Evolutionary conservation across 1,139 yeast species (phyloP).

Genomic region (Kluyveromyces sp.): DNA sequence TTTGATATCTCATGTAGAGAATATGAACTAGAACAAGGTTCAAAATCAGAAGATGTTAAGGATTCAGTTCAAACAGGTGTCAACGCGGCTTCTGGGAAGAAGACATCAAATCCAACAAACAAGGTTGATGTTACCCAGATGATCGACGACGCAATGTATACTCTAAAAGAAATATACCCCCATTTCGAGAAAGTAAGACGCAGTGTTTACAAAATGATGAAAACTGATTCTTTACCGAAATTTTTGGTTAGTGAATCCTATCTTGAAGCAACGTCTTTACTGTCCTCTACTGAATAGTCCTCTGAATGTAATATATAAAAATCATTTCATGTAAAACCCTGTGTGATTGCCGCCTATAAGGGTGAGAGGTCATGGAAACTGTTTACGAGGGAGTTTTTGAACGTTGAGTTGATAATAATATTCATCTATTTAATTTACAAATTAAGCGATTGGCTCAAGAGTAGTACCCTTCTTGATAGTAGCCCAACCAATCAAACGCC

Average conservation of each 20-base stretch:
- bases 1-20: background rate
- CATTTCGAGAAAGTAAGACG: slow-evolving; percentile 38
- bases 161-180: slow-evolving; percentile 33
- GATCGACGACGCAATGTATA: slow-evolving; percentile 23
- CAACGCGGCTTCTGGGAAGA: background rate
- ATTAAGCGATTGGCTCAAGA: slow-evolving; percentile 54
- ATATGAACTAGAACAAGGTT: no score
- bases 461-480: slow-evolving; percentile 93
- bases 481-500: slow-evolving; percentile 99
- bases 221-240: slow-evolving; percentile 66
- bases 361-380: no score
- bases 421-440: slow-evolving; percentile 6
- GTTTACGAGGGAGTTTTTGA: background rate
- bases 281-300: slow-evolving; percentile 1
- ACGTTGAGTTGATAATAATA: slow-evolving; percentile 5
- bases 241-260: slow-evolving; percentile 42
- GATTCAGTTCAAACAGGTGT: no score
- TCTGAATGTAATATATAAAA: no score
- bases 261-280: slow-evolving; percentile 17
- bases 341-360: no score
- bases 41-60: no score
- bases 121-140: background rate
- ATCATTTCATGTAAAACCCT: no score
- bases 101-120: background rate
- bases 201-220: slow-evolving; percentile 57